Conservation (phyloP, 495 filamentous ascomycete species). For the Coniosporium apollinis region DNA sequence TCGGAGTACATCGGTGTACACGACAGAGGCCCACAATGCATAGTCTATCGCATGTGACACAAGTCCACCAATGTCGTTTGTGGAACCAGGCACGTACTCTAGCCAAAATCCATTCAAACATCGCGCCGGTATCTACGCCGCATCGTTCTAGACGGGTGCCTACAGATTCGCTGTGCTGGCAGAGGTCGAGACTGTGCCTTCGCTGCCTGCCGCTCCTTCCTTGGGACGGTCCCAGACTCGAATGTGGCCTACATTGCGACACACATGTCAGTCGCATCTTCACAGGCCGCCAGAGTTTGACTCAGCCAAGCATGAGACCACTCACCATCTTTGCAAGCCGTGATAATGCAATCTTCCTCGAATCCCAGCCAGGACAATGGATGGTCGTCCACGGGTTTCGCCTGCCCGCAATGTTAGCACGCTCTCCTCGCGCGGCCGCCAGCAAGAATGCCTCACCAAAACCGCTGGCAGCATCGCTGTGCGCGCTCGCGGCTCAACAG, state of each 20-base stretch:
- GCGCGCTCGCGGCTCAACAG: conserved; percentile 60
- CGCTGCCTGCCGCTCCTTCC: conserved; percentile 33
- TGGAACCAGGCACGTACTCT: too few species aligned
- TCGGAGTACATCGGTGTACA: too few species aligned
- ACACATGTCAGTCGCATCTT: background rate
- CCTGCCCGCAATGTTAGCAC: conserved; percentile 27
- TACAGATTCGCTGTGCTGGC: too few species aligned
- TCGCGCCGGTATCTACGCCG: too few species aligned
- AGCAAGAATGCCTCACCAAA: conserved; percentile 47
- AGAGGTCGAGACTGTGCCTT: conserved; percentile 18
- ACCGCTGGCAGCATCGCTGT: conserved; percentile 88
- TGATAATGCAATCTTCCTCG: conserved; percentile 78
- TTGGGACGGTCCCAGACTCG: conserved; percentile 72
- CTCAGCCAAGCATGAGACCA: conserved; percentile 1
- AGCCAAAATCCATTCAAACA: too few species aligned
- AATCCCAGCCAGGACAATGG: conserved; percentile 82
- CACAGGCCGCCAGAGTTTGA: background rate
- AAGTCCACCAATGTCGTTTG: too few species aligned
- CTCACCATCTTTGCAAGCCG: conserved; percentile 74
- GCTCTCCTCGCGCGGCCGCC: background rate
- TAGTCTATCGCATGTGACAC: too few species aligned
- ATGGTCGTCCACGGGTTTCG: conserved; percentile 71
- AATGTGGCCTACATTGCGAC: conserved; percentile 48
- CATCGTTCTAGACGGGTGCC: too few species aligned
- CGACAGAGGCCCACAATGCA: too few species aligned